Base-by-base conservation (phyloP, 768 basidiomycete species). In the Lactarius quietus region DNA sequence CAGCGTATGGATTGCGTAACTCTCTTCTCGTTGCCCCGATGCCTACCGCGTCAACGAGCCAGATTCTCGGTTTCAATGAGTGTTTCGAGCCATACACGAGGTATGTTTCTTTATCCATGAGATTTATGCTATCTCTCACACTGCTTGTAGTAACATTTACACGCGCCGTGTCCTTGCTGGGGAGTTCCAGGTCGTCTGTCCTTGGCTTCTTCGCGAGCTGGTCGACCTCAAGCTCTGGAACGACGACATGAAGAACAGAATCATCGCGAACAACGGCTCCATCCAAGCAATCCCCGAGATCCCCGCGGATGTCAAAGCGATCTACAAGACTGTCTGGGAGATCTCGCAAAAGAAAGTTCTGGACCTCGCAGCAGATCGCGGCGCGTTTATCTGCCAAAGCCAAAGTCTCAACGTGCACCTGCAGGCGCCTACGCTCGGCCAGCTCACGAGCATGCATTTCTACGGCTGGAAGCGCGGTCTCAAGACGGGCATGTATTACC, bases 271-370 rank as follows among this genome's bases (percentile, higher is more conserved):
- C 78, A 90, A 94, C 72, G 96, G 90, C 31, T 91, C 89, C 7
- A 76, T 92, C 31, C 93, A 96, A 75, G 92, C 86, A 74, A 93
- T 98, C 70, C 88, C 92, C 31, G 84, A 73, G 55, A 93, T 98
- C 70, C 95, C 96, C 2, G 88, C 87, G 64, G 86, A 97, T 69
- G 83, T 95, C 78, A 98, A 97, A 79, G 91, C 92, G 0, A 95
- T 99, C 79, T 99, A 99, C 86, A 98, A 98, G 82, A 99, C 96
- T n/a, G 96, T 98, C 57, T 99, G 96, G 96, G 96, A 99, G 80
- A 95, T 99, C 76, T 89, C 86, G 53, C 96, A 98, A 81, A 98
- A 98, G 91, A 95, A 93, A 75, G 87, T 99, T 69, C 88, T 99
- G 64, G 97, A 99, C 79, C 83, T 99, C 70, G 90, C 97, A 59